Conservation (phyloP, 2,329 filamentous ascomycete genomes). For the Eutypella sp. region DNA sequence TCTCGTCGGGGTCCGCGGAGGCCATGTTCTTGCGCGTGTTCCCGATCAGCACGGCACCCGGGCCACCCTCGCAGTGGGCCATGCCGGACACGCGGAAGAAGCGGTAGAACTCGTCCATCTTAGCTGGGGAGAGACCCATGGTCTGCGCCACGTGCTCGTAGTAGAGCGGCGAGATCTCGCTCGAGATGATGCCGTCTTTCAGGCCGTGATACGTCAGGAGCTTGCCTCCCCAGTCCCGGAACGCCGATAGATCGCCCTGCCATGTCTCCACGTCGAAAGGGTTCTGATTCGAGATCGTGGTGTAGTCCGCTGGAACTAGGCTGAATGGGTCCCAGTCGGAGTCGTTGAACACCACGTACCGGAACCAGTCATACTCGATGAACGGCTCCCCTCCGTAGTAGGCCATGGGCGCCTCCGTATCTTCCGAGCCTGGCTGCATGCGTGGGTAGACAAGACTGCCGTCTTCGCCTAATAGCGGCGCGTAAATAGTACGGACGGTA, state of each 20-base stretch:
- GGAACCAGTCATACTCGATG: slow-evolving; percentile 41
- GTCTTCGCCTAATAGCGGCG: slow-evolving; percentile 2
- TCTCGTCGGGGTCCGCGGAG: slow-evolving; percentile 31
- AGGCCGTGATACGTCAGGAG: slow-evolving; percentile 36
- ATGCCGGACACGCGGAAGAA: slow-evolving; percentile 44
- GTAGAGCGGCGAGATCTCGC: slow-evolving; percentile 39
- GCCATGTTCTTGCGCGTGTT: slow-evolving; percentile 14
- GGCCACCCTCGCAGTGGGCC: slow-evolving; percentile 41
- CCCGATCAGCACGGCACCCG: slow-evolving; percentile 34
- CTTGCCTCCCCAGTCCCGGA: slow-evolving; percentile 32
- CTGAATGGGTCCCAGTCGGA: slow-evolving; percentile 34
- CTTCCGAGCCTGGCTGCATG: slow-evolving; percentile 44
- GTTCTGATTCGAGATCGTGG: slow-evolving; percentile 10
- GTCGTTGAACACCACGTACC: slow-evolving; percentile 42
- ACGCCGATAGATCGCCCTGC: slow-evolving; percentile 32
- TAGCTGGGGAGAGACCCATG: slow-evolving; percentile 27
- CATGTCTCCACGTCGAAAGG: slow-evolving; percentile 18
- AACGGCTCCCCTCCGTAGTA: slow-evolving; percentile 37
- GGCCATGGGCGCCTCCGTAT: slow-evolving; percentile 26
- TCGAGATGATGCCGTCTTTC: slow-evolving; percentile 39
- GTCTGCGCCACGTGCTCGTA: slow-evolving; percentile 39
- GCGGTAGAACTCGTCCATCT: slow-evolving; percentile 38
- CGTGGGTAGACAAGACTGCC: slow-evolving; percentile 44
- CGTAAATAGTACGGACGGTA: slow-evolving; percentile 9
- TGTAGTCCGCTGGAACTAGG: slow-evolving; percentile 33